These are phyloP conservation scores for Dryadomyces quercivorus DNA, from an alignment of 2,329 filamentous ascomycete species.

Conservation along the genomic window DNA sequence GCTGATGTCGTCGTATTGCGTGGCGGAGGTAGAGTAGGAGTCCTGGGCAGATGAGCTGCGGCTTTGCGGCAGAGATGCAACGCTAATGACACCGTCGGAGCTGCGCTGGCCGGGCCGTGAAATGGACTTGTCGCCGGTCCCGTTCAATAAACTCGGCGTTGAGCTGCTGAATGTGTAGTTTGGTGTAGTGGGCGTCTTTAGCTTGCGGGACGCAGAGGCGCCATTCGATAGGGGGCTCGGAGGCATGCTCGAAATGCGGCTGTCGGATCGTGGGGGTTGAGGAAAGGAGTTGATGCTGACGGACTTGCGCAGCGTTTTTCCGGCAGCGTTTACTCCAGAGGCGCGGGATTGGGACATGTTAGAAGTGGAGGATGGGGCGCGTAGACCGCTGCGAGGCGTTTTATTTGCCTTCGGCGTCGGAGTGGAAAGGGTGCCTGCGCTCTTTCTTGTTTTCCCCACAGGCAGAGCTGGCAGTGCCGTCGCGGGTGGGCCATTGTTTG, in stretches of 20 bases:
- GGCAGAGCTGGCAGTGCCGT: conserved; percentile 64
- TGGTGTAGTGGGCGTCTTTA: conserved; percentile 43
- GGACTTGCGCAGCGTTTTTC: conserved; percentile 68
- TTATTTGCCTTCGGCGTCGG: conserved; percentile 30
- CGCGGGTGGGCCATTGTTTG: conserved; percentile 58
- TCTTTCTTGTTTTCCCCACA: conserved; percentile 59
- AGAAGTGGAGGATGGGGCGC: conserved; percentile 22
- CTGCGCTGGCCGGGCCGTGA: conserved; percentile 49
- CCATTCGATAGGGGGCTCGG: conserved; percentile 47
- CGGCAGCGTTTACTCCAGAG: conserved; percentile 43
- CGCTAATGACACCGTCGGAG: conserved; percentile 63
- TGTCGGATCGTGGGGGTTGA: conserved; percentile 64
- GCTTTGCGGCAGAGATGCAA: conserved; percentile 76
- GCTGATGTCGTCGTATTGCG: conserved; percentile 70
- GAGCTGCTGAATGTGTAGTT: conserved; percentile 35
- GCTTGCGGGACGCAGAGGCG: conserved; percentile 35
- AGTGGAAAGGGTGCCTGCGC: conserved; percentile 33
- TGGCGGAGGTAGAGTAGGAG: conserved; percentile 82
- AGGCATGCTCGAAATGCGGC: conserved; percentile 46
- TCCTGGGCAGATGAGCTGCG: conserved; percentile 85
- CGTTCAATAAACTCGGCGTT: conserved; percentile 67
- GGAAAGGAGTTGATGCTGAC: conserved; percentile 93
- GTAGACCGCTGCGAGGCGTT: conserved; percentile 26
- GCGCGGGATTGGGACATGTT: conserved; percentile 43
- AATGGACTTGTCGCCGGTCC: conserved; percentile 65